These are phyloP conservation scores for Hyaloperonospora brassicae DNA, from an alignment of 352 stramenopile species.

Conservation along the genomic window DNA sequence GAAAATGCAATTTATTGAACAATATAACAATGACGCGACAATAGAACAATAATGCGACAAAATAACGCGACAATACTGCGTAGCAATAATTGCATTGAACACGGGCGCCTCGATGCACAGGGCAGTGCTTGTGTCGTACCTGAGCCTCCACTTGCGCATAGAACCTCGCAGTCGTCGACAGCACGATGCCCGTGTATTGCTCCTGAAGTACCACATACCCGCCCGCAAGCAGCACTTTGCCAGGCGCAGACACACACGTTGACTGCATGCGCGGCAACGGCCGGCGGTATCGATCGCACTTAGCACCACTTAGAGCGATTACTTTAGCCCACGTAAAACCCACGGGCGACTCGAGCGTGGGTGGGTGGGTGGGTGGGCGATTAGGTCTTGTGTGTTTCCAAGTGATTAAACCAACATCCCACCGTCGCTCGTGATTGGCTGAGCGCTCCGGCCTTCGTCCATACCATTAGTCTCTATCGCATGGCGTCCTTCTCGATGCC, in stretches of 20 bases:
- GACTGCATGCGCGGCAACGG: not conserved
- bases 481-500: constrained; percentile 25
- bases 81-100: no score
- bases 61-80: no score
- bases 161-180: constrained; percentile 90
- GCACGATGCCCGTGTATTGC: constrained; percentile 83
- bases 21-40: constrained; percentile 6
- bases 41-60: constrained; percentile 2
- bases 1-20: not conserved
- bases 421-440: constrained; percentile 6
- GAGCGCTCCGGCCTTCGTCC: constrained; percentile 4
- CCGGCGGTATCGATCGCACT: no score
- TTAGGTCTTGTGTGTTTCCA: no score
- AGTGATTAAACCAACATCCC: no score
- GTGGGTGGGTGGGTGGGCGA: no score
- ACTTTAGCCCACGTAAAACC: no score
- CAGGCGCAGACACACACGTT: constrained; percentile 85
- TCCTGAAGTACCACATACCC: constrained; percentile 94
- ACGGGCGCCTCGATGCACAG: no score
- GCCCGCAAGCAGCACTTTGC: constrained; percentile 94
- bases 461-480: constrained; percentile 12
- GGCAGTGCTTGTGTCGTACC: constrained; percentile 6
- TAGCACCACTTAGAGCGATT: no score
- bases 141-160: constrained; percentile 66
- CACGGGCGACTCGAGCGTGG: no score